Conservation (phyloP, 108 stramenopile species). For the Pinguiococcus pyrenoidosus region DNA sequence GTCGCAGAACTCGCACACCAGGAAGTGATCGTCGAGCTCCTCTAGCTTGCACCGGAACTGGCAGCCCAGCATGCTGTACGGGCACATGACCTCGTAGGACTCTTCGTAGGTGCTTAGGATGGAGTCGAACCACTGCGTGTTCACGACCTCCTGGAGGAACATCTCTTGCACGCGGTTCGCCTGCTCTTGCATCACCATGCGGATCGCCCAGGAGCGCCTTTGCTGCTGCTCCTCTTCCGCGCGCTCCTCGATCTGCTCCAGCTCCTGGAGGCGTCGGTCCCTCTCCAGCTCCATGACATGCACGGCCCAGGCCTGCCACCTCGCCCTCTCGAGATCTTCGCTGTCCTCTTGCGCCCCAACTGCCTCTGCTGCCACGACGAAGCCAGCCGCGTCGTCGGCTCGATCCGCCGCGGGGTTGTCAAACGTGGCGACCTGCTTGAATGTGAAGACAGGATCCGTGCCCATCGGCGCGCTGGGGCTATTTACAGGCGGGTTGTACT, state of each 20-base stretch:
- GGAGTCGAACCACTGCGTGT: slow-evolving; percentile 10
- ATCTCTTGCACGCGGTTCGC: neutral
- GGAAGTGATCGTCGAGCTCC: slow-evolving; percentile 3
- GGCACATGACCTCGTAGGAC: slow-evolving; percentile 15
- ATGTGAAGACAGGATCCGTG: too few species aligned
- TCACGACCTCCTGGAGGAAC: slow-evolving; percentile 14
- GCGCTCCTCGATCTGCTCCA: slow-evolving; percentile 12
- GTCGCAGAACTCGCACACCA: neutral
- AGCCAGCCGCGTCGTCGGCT: too few species aligned
- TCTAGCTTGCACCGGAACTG: slow-evolving; percentile 1
- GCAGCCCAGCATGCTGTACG: slow-evolving; percentile 18
- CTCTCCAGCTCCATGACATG: slow-evolving; percentile 24
- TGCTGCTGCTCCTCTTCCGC: slow-evolving; percentile 15
- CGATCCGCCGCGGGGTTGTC: too few species aligned
- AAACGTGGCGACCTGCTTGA: too few species aligned
- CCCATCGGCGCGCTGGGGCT: too few species aligned
- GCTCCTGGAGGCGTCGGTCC: slow-evolving; percentile 15
- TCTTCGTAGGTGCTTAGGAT: slow-evolving; percentile 3
- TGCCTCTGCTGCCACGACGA: too few species aligned
- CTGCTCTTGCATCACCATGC: slow-evolving; percentile 12
- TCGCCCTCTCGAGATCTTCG: slow-evolving; percentile 16
- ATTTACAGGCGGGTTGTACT: too few species aligned
- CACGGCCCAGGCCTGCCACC: slow-evolving; percentile 21
- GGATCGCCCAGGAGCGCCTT: slow-evolving; percentile 16
- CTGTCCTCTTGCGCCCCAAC: too few species aligned